Base-by-base conservation (phyloP, 306 rosid species). In the Vigna nakashimae region DNA sequence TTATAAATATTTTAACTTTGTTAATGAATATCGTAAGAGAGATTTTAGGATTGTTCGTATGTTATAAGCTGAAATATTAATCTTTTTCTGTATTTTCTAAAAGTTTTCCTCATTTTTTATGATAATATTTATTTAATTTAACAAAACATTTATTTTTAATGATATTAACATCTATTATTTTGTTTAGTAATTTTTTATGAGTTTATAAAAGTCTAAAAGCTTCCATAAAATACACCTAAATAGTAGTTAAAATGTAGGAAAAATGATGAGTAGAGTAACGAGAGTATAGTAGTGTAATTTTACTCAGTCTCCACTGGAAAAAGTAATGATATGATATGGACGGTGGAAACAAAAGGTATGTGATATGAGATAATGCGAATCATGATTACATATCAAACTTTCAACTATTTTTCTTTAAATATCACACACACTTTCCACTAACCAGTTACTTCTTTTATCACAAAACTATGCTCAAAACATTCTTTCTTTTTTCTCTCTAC, bases 391-490 rank as follows among this genome's bases (percentile, higher is more conserved):
- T 57, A 55, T 15, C 24, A 36, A 57, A 38, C n/a, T n/a, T 40
- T 69, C 13, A 69, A 9, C 48, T 52, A 22, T 38, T n/a, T 28
- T 32, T 22, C 32, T 58, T 58, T 17, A 18, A 34, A 78, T 6
- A 20, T 26, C 63, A 68, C 40, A 58, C 18, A 58, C 4, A 58
- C 11, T 38, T 43, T 49, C 43, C 49, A 45, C 57, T 48, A 67
- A 15, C 32, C n/a, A 49, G 56, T 75, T 69, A 30, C 81, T 58
- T 69, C 11, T 52, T 69, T 60, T 69, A 69, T 38, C 46, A 81
- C 67, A 34, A 15, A 57, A 36, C 40, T 10, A 45, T 51, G 67
- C 85, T 28, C 57, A 40, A 17, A 50, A 17, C 28, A 36, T 36
- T 49, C 14, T 1, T 65, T 64, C 46, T 42, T 42, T 9, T 8